Base-by-base conservation (phyloP, 148 eudicot genomes). In the Amaranthus cruentus region DNA sequence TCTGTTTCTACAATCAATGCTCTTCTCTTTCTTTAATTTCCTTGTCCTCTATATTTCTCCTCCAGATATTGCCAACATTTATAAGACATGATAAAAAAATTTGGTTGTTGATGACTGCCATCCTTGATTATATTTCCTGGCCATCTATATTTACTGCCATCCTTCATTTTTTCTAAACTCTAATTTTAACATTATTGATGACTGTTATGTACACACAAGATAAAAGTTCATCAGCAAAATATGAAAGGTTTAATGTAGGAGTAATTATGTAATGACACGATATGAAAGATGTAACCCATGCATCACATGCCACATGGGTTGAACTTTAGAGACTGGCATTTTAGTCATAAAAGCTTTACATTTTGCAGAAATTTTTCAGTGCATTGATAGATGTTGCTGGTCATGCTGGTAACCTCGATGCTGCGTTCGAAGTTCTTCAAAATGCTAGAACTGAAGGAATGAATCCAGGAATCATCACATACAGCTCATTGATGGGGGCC, bases 401-500 rank as follows among this genome's bases (percentile, higher is more conserved):
- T 67, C 94, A 92, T 87, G 86, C 99, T 77, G 90, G 90, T 63
- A 88, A 87, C 73, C 52, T 91, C 75, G 96, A 95, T 82, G 88
- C 88, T 83, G 96, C 99, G 47, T 91, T 91, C 74, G 88, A 86
- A 75, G 84, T 90, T 74, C 83, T 91, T 51, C 86, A 83, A 76
- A 89, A 86, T 65, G 96, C 94, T 56, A 90, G 77, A 73, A 71
- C 76, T 70, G 85, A 84, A 66, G 89, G 92, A 54, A 71, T 84
- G 78, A 80, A 81, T 78, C 84, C 87, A 56, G 99, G 99, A 70
- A 82, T 89, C 69, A 83, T 91, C 74, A 76, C 89, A 79, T 92
- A 90, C 73, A 91, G 97, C 87, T 91, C 99, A 47, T 81, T 95
- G 88, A 95, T 95, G 99, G 99, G 99, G 68, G 99, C 97, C 68